phyloP scores from a whole-genome alignment of 495 filamentous ascomycete genomes.

The Lasiosphaeria miniovina region DNA sequence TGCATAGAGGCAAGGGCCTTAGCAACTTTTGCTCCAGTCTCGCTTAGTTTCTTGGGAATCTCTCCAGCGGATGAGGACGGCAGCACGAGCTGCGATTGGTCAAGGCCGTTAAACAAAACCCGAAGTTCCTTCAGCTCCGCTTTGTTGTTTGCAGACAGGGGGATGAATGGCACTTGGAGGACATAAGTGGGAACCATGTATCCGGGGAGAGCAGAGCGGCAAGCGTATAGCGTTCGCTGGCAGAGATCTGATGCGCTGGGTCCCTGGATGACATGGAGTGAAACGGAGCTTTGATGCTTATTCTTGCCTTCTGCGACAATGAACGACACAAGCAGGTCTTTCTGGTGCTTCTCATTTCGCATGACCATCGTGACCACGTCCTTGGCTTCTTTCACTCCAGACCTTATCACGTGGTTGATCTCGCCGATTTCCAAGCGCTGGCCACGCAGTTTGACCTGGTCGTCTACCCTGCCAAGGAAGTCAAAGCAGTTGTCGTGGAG shows the following conservation, averaged over 20 bases:
- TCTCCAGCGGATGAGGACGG: slow-evolving; percentile 4
- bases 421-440: slow-evolving; percentile 75
- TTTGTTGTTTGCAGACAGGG: slow-evolving; percentile 73
- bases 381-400: slow-evolving; percentile 38
- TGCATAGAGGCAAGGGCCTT: slow-evolving; percentile 51
- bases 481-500: slow-evolving; percentile 68
- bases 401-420: slow-evolving; percentile 65
- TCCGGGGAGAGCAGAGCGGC: slow-evolving; percentile 56
- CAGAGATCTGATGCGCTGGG: slow-evolving; percentile 22
- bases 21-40: slow-evolving; percentile 47
- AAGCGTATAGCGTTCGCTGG: slow-evolving; percentile 46
- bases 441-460: slow-evolving; percentile 77
- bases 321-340: slow-evolving; percentile 69
- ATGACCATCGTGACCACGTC: slow-evolving; percentile 67
- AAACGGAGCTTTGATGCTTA: slow-evolving; percentile 3
- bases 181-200: slow-evolving; percentile 81
- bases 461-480: slow-evolving; percentile 72
- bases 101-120: slow-evolving; percentile 55
- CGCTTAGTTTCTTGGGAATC: slow-evolving; percentile 22
- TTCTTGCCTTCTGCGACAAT: slow-evolving; percentile 37
- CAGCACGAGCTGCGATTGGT: slow-evolving; percentile 53
- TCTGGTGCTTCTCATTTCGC: slow-evolving; percentile 53
- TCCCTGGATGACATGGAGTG: slow-evolving; percentile 30
- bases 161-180: slow-evolving; percentile 59
- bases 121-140: slow-evolving; percentile 62